These are phyloP conservation scores for Daldinia sp. DNA, from an alignment of 2,329 filamentous ascomycete genomes.

Conservation along the genomic window DNA sequence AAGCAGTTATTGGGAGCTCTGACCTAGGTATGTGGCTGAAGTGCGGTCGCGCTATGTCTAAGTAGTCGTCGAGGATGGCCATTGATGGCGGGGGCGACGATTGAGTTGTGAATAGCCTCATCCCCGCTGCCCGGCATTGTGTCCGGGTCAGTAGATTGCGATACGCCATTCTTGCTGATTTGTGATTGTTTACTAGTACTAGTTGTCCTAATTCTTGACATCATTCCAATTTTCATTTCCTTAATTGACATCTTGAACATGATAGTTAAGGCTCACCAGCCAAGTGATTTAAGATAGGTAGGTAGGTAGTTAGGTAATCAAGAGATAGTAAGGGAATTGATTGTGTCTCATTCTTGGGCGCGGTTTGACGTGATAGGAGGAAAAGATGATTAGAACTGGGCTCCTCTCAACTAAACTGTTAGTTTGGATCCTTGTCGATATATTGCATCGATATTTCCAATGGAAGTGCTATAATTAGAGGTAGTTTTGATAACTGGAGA, in stretches of 20 bases:
- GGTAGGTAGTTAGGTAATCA: no score
- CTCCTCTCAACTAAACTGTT: no score
- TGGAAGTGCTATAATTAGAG: no score
- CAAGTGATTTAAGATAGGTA: no score
- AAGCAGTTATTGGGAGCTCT: conserved; percentile 51
- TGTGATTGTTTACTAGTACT: not conserved
- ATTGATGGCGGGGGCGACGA: conserved; percentile 47
- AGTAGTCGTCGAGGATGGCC: conserved; percentile 71
- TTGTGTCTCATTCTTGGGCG: no score
- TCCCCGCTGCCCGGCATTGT: not conserved
- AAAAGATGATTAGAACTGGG: no score
- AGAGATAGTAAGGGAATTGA: no score
- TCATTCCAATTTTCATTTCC: not conserved
- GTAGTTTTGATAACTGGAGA: no score
- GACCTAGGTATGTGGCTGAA: conserved; percentile 60
- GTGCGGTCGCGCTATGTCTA: conserved; percentile 60
- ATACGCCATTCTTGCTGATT: not conserved
- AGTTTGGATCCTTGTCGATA: no score
- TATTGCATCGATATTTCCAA: no score
- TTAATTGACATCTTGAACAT: not conserved
- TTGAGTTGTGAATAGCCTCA: conserved; percentile 20
- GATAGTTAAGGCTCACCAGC: no score
- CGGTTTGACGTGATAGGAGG: no score
- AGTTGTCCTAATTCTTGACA: not conserved
- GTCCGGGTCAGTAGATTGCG: not conserved